Conservation (phyloP, 1,284 basidiomycete genomes). For the Crucibulum cyathiforme region DNA sequence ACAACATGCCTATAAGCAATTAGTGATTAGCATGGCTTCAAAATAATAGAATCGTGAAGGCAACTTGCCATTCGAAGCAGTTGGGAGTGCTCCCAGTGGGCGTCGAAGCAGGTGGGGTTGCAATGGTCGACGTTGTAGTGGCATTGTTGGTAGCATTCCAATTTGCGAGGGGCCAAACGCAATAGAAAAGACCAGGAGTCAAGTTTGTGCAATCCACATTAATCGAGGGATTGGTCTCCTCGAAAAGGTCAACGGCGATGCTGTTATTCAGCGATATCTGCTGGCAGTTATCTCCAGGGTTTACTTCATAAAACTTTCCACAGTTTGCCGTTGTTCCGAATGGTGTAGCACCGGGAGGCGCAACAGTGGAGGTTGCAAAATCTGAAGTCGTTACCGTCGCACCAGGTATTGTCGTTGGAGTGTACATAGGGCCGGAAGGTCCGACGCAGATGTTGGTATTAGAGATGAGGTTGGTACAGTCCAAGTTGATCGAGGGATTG, state of each 20-base stretch:
- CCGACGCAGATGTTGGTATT: slow-evolving; percentile 7
- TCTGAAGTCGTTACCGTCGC: slow-evolving; percentile 2
- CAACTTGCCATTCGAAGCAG: no score
- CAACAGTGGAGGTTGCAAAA: slow-evolving; percentile 5
- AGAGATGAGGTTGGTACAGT: slow-evolving; percentile 9
- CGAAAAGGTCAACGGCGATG: not conserved
- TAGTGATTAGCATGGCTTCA: no score
- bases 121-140: no score
- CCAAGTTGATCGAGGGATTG: slow-evolving; percentile 6
- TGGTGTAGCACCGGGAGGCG: slow-evolving; percentile 4
- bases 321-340: slow-evolving; percentile 5
- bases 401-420: slow-evolving; percentile 7
- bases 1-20: no score
- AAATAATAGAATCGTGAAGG: no score
- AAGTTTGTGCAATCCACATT: slow-evolving; percentile 2
- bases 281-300: slow-evolving; percentile 7
- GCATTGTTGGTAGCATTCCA: no score
- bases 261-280: slow-evolving; percentile 6
- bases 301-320: slow-evolving; percentile 8
- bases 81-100: no score
- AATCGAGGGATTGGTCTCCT: slow-evolving; percentile 1
- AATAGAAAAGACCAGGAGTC: no score
- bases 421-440: slow-evolving; percentile 3
- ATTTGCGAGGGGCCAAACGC: no score
- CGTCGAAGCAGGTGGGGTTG: no score